Percentiles rank a stretch among this genome's conserved stretches.
Evolutionary conservation across 2,329 filamentous ascomycete genomes (phyloP).

Genomic region (Penicillium sp.): DNA sequence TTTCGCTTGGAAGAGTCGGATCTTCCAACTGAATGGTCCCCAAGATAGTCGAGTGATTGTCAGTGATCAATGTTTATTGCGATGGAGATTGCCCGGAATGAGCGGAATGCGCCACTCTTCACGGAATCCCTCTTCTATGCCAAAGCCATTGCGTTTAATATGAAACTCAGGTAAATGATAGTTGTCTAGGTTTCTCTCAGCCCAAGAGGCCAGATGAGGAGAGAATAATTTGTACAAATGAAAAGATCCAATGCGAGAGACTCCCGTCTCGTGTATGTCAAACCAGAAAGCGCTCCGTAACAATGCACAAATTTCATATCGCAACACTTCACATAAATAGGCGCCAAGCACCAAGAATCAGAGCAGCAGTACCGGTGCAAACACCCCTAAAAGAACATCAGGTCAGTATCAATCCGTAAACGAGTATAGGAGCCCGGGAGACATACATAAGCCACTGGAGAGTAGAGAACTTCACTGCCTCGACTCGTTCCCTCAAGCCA

Average conservation of each 20-base stretch:
- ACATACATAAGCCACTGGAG: slow-evolving; percentile 97
- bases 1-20: not conserved
- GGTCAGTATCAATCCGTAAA: slow-evolving; percentile 26
- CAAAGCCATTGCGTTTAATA: not conserved
- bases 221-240: slow-evolving; percentile 13
- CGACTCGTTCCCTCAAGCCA: slow-evolving; percentile 82
- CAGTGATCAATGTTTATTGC: not conserved
- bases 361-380: slow-evolving; percentile 63
- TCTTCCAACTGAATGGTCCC: not conserved
- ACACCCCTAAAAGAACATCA: slow-evolving; percentile 51
- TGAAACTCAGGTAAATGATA: not conserved
- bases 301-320: slow-evolving; percentile 14
- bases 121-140: not conserved
- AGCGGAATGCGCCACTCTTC: not conserved
- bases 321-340: slow-evolving; percentile 55
- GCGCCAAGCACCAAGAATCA: slow-evolving; percentile 67
- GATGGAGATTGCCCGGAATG: not conserved
- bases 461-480: slow-evolving; percentile 97
- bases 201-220: slow-evolving; percentile 3
- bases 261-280: slow-evolving; percentile 5
- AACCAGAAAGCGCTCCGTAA: slow-evolving; percentile 17
- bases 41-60: not conserved
- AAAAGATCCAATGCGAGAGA: slow-evolving; percentile 7
- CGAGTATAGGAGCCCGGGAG: not conserved
- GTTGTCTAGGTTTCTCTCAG: not conserved